A percentile compares a stretch with the other conserved stretches of the same genome.
Evolutionary conservation across 352 stramenopile species (phyloP).

Genomic region (Phytophthora constricta): DNA sequence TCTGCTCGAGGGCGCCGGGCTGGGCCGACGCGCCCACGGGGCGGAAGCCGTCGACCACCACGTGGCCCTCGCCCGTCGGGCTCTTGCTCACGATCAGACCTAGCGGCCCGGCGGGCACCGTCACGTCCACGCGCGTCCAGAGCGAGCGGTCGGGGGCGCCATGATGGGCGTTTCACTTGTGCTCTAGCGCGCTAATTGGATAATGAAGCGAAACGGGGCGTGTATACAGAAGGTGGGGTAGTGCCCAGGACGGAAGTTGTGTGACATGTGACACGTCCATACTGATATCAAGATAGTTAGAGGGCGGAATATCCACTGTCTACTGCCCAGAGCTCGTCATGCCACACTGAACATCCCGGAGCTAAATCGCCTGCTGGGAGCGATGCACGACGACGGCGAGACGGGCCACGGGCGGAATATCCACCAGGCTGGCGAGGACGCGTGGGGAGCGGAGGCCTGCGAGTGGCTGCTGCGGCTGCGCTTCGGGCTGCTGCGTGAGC

Average conservation of each 20-base stretch:
- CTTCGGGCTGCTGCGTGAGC: conserved; percentile 14
- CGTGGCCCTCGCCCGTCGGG: conserved; percentile 39
- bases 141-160: conserved; percentile 30
- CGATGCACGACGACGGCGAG: conserved; percentile 17
- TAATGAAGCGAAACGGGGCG: background rate
- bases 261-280: background rate
- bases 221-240: background rate
- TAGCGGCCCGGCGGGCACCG: conserved; percentile 68
- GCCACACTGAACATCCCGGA: background rate
- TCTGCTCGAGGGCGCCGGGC: conserved; percentile 48
- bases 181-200: background rate
- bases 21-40: conserved; percentile 51
- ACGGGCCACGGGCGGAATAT: conserved; percentile 29
- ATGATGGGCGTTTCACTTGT: background rate
- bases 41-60: conserved; percentile 83
- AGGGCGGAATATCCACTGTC: conserved; percentile 1
- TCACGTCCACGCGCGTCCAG: conserved; percentile 67
- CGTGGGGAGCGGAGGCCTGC: conserved; percentile 25
- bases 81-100: conserved; percentile 82
- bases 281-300: background rate
- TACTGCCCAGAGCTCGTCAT: no score
- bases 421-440: conserved; percentile 17
- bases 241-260: background rate
- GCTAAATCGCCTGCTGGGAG: background rate
- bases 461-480: conserved; percentile 34